A percentile compares a stretch with the other conserved stretches of the same genome.
These are phyloP conservation scores for Metroxylon sagu DNA, from an alignment of 176 grass and related monocot species.

Conservation along the genomic window DNA sequence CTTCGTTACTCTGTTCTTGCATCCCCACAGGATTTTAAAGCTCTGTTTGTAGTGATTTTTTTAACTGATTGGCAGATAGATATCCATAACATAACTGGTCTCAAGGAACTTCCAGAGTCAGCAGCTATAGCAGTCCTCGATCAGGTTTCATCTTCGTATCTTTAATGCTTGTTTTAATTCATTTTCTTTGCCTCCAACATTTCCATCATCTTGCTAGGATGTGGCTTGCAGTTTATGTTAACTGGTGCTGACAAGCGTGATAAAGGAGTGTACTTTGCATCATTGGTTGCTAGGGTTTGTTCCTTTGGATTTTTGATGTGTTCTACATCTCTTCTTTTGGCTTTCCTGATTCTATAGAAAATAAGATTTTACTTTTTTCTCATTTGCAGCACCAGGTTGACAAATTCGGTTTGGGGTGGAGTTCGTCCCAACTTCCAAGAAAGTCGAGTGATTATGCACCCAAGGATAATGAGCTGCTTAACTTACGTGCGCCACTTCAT, in stretches of 20 bases:
- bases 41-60: neutral
- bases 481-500: slow-evolving; percentile 23
- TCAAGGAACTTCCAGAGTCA: slow-evolving; percentile 50
- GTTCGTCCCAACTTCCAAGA: slow-evolving; percentile 14
- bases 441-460: slow-evolving; percentile 27
- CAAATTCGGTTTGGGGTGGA: slow-evolving; percentile 26
- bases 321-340: neutral
- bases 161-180: too few species aligned
- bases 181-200: too few species aligned
- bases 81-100: slow-evolving; percentile 45
- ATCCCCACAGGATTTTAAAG: too few species aligned
- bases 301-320: neutral
- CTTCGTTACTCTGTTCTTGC: too few species aligned
- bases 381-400: slow-evolving; percentile 44
- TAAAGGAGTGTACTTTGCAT: slow-evolving; percentile 73
- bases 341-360: neutral
- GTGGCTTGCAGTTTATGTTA: slow-evolving; percentile 63
- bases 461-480: slow-evolving; percentile 26
- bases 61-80: slow-evolving; percentile 44
- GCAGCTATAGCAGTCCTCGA: slow-evolving; percentile 73
- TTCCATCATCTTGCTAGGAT: slow-evolving; percentile 4
- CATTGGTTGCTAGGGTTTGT: slow-evolving; percentile 67
- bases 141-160: slow-evolving; percentile 32
- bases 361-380: slow-evolving; percentile 14
- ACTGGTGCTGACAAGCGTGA: slow-evolving; percentile 53